These are phyloP conservation scores for Aphanocladium album DNA, from an alignment of 2,329 filamentous ascomycete genomes.

Conservation along the genomic window DNA sequence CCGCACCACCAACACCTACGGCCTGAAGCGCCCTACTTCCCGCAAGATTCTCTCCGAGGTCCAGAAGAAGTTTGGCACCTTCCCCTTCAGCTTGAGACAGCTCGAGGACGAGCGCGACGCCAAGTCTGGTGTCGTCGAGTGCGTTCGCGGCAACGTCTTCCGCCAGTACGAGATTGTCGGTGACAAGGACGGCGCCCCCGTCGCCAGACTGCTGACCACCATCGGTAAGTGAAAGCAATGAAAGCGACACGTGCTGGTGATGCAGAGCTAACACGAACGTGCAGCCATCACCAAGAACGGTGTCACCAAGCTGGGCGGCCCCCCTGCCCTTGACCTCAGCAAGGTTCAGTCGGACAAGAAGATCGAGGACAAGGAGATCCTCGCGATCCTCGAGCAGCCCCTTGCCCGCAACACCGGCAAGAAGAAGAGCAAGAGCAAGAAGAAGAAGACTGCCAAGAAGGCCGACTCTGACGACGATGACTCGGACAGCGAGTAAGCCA, in stretches of 20 bases:
- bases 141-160: constrained; percentile 86
- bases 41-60: constrained; percentile 90
- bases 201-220: constrained; percentile 84
- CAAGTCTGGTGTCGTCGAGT: constrained; percentile 94
- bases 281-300: constrained; percentile 97
- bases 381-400: constrained; percentile 89
- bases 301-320: constrained; percentile 75
- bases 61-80: constrained; percentile 93
- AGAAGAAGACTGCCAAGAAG: constrained; percentile 55
- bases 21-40: constrained; percentile 88
- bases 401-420: constrained; percentile 82
- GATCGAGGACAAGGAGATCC: constrained; percentile 91
- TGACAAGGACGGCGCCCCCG: constrained; percentile 81
- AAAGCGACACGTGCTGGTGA: background rate
- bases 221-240: constrained; percentile 62
- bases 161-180: constrained; percentile 95
- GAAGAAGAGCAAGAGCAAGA: constrained; percentile 89
- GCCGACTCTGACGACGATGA: constrained; percentile 34
- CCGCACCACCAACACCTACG: constrained; percentile 86
- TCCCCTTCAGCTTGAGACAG: constrained; percentile 96
- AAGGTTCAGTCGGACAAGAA: constrained; percentile 96
- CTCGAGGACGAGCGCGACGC: constrained; percentile 93
- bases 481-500: constrained; percentile 21
- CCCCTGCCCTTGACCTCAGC: constrained; percentile 68
- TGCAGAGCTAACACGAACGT: constrained; percentile 9